Evolutionary conservation across 2,329 filamentous ascomycete species (phyloP), one percentile per base, ranked within the genome.

Genomic region (Sporothrix mexicana): DNA sequence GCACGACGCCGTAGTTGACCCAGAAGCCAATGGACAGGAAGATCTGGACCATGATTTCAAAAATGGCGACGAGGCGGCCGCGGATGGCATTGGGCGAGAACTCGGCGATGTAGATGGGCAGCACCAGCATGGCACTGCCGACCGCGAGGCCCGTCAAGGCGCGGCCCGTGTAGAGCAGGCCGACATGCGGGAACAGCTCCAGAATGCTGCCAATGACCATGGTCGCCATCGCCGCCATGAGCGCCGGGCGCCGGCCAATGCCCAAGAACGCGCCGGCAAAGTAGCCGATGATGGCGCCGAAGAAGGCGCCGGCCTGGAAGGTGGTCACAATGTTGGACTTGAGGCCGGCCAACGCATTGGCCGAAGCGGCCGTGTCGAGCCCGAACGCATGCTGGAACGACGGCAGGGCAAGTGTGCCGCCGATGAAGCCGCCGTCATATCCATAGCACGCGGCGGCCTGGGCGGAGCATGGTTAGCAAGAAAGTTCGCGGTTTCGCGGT

Each of bases 81-180:
- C 89, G 85, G 70, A 86, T 88, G 1, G 85, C 85, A 0, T 88
- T 84, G 76, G 88, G 84, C 0, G 89, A 88, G 71, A 88, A 85
- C 78, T 91, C 90, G 10, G 88, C 87, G 73, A 90, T 88, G 78
- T 91, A 91, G 47, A 88, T 85, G 2, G 89, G 90, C 2, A 91
- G 87, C 6, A 86, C 87, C 77, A 87, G 88, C 9, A 84, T 86
- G 77, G 88, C 83, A 55, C 87, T 79, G n/a, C 87, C 88, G 62
- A 88, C 84, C 23, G 86, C 88, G 78, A 87, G 84, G 1, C 88
- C 88, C 1, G 86, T 88, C 47, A 90, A 80, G 74, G 87, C 86
- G 12, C 90, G 86, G 0, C 89, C 72, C 84, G 84, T 77, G 85
- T 89, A 81, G 15, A 86, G 83, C 25, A 83, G 79, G 59, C 80